Evolutionary conservation across 2,329 filamentous ascomycete genomes (phyloP).

Genomic region (Aureobasidium pullulans): DNA sequence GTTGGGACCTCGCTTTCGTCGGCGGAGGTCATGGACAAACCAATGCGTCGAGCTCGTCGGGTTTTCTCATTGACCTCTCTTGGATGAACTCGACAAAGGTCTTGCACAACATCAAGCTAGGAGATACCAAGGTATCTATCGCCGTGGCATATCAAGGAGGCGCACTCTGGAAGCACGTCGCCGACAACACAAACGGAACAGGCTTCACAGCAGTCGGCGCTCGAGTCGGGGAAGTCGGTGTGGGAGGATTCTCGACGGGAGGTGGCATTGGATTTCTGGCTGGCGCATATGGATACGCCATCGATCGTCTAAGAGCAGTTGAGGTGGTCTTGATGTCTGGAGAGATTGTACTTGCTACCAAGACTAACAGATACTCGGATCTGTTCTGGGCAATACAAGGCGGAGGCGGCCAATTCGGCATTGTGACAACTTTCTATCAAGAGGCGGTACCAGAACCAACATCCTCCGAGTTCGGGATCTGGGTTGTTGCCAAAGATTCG

Average conservation of each 20-base stretch:
- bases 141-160: conserved; percentile 16
- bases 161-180: conserved; percentile 14
- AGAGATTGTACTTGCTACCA: conserved; percentile 39
- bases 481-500: conserved; percentile 12
- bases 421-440: conserved; percentile 27
- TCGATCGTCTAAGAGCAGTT: conserved; percentile 21
- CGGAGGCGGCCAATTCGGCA: conserved; percentile 44
- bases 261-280: conserved; percentile 15
- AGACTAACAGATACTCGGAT: conserved; percentile 34
- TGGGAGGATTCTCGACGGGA: conserved; percentile 15
- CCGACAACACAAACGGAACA: conserved; percentile 6
- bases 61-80: conserved; percentile 16
- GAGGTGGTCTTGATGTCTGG: conserved; percentile 44
- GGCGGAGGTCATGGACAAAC: conserved; percentile 17
- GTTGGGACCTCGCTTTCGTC: conserved; percentile 14
- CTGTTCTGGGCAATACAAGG: conserved; percentile 44
- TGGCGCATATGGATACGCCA: conserved; percentile 15
- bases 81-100: conserved; percentile 15
- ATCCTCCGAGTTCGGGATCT: conserved; percentile 12
- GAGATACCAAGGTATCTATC: neutral
- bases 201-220: conserved; percentile 15
- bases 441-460: conserved; percentile 14
- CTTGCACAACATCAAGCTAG: conserved; percentile 13
- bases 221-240: conserved; percentile 14
- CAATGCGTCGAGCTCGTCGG: conserved; percentile 14